Conservation (phyloP, 306 rosid genomes). For the Cicer judaicum region DNA sequence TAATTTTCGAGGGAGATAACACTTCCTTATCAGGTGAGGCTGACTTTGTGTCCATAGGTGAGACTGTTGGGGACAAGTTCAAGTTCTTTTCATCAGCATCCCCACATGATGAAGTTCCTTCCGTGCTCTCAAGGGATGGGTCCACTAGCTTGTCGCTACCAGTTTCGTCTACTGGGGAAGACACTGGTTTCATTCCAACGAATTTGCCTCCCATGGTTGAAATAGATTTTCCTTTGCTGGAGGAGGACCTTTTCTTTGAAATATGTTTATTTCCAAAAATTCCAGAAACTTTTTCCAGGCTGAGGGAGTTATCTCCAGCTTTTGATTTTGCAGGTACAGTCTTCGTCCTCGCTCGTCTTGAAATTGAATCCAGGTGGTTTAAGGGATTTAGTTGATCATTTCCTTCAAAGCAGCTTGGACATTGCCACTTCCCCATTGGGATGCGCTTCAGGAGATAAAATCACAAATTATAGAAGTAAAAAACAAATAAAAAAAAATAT, state of each 20-base stretch:
- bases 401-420: constrained; percentile 83
- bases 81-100: constrained; percentile 58
- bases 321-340: constrained; percentile 59
- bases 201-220: constrained; percentile 58
- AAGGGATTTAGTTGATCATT: constrained; percentile 64
- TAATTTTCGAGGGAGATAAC: constrained; percentile 56
- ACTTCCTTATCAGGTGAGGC: constrained; percentile 59
- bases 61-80: constrained; percentile 49
- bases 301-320: constrained; percentile 66
- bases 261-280: constrained; percentile 78
- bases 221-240: constrained; percentile 71
- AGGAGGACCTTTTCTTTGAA: constrained; percentile 83
- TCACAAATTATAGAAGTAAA: constrained; percentile 17
- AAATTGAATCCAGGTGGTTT: constrained; percentile 68
- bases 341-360: constrained; percentile 94
- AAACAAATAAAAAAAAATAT: constrained; percentile 36
- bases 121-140: constrained; percentile 55
- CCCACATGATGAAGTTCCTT: constrained; percentile 61
- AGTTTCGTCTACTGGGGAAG: constrained; percentile 59
- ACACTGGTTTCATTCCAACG: constrained; percentile 52
- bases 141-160: constrained; percentile 57
- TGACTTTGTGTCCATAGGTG: constrained; percentile 53
- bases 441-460: constrained; percentile 73
- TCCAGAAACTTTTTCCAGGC: constrained; percentile 67
- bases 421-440: constrained; percentile 96